A percentile compares a stretch with the other conserved stretches of the same genome.
These are phyloP conservation scores for Calonectria pteridis DNA, from an alignment of 2,329 filamentous ascomycete species.

Conservation along the genomic window DNA sequence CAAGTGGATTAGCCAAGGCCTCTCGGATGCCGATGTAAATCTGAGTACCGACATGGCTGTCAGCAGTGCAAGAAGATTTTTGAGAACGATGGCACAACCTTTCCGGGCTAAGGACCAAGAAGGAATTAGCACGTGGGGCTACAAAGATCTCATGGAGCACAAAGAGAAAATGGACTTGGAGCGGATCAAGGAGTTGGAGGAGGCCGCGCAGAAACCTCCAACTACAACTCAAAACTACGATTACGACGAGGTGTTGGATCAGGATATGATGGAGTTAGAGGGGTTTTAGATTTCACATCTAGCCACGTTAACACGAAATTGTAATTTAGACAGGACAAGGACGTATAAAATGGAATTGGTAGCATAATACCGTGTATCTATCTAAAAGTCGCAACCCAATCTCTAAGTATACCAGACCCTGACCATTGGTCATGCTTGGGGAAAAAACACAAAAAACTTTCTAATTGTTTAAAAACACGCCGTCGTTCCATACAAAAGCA, in stretches of 20 bases:
- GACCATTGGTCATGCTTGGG: neutral
- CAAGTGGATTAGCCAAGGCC: slow-evolving; percentile 94
- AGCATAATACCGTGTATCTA: neutral
- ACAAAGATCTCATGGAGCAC: slow-evolving; percentile 81
- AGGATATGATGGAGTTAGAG: slow-evolving; percentile 68
- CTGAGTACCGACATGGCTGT: slow-evolving; percentile 97
- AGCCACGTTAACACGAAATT: neutral
- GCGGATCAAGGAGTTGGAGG: slow-evolving; percentile 72
- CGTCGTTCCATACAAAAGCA: neutral
- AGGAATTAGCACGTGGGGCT: slow-evolving; percentile 92
- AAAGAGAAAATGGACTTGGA: slow-evolving; percentile 81
- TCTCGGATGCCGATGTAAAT: slow-evolving; percentile 88
- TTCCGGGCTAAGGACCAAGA: slow-evolving; percentile 88
- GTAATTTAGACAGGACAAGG: neutral
- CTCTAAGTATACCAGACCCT: slow-evolving; percentile 3
- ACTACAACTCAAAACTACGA: slow-evolving; percentile 54
- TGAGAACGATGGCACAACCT: slow-evolving; percentile 92
- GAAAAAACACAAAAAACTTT: neutral
- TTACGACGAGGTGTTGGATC: slow-evolving; percentile 65
- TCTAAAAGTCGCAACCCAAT: slow-evolving; percentile 2
- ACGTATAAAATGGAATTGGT: neutral
- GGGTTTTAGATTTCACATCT: slow-evolving; percentile 42
- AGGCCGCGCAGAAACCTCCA: slow-evolving; percentile 47
- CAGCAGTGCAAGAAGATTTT: slow-evolving; percentile 87
- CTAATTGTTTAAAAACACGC: neutral